These are phyloP conservation scores for Blastomyces parvus DNA, from an alignment of 2,329 filamentous ascomycete genomes.

Conservation along the genomic window DNA sequence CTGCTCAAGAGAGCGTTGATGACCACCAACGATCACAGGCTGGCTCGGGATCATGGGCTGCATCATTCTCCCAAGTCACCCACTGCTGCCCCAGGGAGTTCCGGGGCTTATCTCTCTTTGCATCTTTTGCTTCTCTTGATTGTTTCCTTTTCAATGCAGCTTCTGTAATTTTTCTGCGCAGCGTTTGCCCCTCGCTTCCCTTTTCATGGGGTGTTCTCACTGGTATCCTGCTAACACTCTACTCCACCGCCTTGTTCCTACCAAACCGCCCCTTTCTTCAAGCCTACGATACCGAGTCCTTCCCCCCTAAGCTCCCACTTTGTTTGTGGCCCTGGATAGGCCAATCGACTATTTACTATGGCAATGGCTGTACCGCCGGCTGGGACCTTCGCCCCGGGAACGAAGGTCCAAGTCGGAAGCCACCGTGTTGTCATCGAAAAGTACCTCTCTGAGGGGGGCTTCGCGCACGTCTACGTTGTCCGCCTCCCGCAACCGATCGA, in stretches of 20 bases:
- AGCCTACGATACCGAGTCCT: background rate
- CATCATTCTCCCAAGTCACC: slow-evolving; percentile 5
- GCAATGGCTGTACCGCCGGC: slow-evolving; percentile 43
- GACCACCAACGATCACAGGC: background rate
- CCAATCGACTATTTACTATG: slow-evolving; percentile 25
- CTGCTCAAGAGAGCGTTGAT: background rate
- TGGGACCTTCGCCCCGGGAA: slow-evolving; percentile 85
- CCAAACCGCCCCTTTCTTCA: too few species aligned
- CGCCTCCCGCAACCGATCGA: slow-evolving; percentile 68
- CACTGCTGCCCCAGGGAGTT: background rate
- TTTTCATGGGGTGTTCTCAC: slow-evolving; percentile 4
- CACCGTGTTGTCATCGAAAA: slow-evolving; percentile 92
- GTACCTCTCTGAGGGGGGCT: slow-evolving; percentile 95
- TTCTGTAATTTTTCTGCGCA: slow-evolving; percentile 1
- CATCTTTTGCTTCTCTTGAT: slow-evolving; percentile 1
- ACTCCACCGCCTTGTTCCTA: background rate
- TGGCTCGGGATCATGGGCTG: slow-evolving; percentile 6
- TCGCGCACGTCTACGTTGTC: slow-evolving; percentile 96
- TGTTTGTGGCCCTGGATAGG: background rate
- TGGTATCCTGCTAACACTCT: background rate
- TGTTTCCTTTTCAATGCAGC: slow-evolving; percentile 6
- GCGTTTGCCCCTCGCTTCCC: slow-evolving; percentile 6
- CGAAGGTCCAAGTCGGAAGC: slow-evolving; percentile 89
- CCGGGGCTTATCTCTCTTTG: background rate
- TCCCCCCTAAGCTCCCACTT: too few species aligned